Conservation (phyloP, 164 flowering plant species). For the Amborella trichopoda region DNA sequence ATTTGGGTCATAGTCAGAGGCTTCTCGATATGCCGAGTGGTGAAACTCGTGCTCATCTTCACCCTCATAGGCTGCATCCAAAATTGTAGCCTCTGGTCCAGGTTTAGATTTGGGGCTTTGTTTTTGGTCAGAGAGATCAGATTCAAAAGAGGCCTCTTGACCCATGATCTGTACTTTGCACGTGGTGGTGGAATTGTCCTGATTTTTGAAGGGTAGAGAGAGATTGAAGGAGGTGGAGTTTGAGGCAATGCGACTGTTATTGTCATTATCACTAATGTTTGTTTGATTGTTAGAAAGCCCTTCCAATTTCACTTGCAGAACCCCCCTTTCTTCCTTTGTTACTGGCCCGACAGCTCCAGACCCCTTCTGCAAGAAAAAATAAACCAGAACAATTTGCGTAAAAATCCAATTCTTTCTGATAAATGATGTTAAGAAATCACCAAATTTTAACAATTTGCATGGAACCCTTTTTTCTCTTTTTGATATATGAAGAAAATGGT, state of each 20-base stretch:
- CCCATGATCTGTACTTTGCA: neutral
- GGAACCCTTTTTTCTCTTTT: too few species aligned
- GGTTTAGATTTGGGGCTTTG: neutral
- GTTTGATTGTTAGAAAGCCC: constrained; percentile 13
- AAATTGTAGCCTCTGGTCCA: constrained; percentile 5
- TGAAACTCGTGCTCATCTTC: constrained; percentile 69
- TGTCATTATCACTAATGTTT: constrained; percentile 1
- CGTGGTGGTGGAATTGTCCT: constrained; percentile 10
- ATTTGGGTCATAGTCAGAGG: constrained; percentile 48
- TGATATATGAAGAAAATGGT: too few species aligned
- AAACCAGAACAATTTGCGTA: too few species aligned
- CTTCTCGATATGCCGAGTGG: constrained; percentile 32
- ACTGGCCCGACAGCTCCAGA: constrained; percentile 9
- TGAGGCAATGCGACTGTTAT: constrained; percentile 13
- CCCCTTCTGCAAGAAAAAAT: constrained; percentile 12
- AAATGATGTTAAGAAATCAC: too few species aligned
- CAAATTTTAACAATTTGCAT: too few species aligned
- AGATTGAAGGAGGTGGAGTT: constrained; percentile 25
- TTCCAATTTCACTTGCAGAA: constrained; percentile 30
- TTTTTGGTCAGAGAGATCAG: neutral
- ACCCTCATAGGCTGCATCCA: constrained; percentile 66
- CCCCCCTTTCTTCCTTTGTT: constrained; percentile 11
- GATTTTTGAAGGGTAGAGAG: constrained; percentile 20
- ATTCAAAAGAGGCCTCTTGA: neutral
- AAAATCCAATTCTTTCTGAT: too few species aligned